A percentile compares a stretch with the other conserved stretches of the same genome.
Evolutionary conservation across 345 rosid genomes (phyloP).

Genomic region (Gossypium bickii): DNA sequence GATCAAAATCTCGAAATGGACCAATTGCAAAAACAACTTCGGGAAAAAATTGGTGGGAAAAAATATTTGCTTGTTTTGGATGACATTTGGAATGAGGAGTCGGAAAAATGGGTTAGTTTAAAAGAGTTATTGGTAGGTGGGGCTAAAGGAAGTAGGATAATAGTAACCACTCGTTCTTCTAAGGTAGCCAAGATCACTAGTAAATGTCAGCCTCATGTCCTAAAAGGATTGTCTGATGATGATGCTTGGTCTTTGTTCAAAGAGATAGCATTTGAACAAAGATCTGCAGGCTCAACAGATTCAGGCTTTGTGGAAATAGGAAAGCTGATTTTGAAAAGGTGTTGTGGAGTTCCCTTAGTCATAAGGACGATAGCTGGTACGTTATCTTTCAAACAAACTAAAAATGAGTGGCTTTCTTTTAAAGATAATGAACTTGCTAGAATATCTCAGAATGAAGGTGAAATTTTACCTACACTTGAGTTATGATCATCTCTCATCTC

Average conservation of each 20-base stretch:
- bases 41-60: not conserved
- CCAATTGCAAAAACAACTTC: not conserved
- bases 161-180: not conserved
- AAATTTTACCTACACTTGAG: not conserved
- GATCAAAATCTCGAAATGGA: no score
- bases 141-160: not conserved
- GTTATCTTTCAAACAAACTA: not conserved
- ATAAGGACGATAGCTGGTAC: not conserved
- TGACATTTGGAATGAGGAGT: not conserved
- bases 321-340: not conserved
- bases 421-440: not conserved
- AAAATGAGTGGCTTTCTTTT: not conserved
- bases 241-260: not conserved
- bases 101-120: accelerated
- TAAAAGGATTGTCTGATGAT: not conserved
- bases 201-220: not conserved
- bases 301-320: not conserved
- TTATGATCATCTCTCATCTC: not conserved
- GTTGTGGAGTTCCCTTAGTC: not conserved
- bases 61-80: not conserved
- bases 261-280: not conserved
- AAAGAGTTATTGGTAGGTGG: not conserved
- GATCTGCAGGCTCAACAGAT: not conserved
- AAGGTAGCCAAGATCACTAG: not conserved
- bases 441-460: not conserved